Evolutionary conservation across 352 stramenopile species (phyloP), one percentile per base, ranked within the genome.

Genomic region (Globisporangium middletonii): DNA sequence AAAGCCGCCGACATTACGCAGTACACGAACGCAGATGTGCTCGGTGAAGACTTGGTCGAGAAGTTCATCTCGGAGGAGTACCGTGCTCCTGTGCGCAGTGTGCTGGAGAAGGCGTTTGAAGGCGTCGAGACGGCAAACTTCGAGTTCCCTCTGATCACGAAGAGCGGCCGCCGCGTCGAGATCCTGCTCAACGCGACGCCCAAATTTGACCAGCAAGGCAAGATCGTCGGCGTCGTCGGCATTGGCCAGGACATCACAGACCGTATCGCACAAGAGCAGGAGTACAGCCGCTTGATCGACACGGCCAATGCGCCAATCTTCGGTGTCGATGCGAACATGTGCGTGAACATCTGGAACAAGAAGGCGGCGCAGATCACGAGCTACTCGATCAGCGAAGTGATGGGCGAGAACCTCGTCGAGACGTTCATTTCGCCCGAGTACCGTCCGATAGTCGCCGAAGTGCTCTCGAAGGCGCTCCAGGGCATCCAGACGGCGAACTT

Each of bases 321-420:
- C 49, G 77, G 77, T 53, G 75, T 88, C 0, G 79, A 89, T 47
- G 63, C 48, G 18, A 71, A 79, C 38, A 75, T 89, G 48, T 75
- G 73, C 38, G 82, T 96, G 12, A 95, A 94, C 48, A 94, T 95
- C 43, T 94, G 87, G 89, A 96, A 97, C 65, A 72, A 90, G 16
- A 95, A 96, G 60, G 88, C 81, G 19, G 82, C 77, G 9, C 75
- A 97, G 42, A 92, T 96, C 59, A 97, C 88, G 26, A 90, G 94
- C 51, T 96, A 95, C 62, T 75, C 80, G 5, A 92, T 83, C 27
- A 63, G 77, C 33, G 86, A 97, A 71, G 86, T 94, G 12, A 88
- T 92, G 75, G 82, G 82, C 3, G 79, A 92, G 43, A 89, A 92
- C 48, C 68, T 92, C 1, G 85, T 95, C 13, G 75, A 88, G 59